A percentile compares a stretch with the other conserved stretches of the same genome.
Evolutionary conservation across 108 stramenopile genomes (phyloP).

Genomic region (Hondaea fermentalgiana): DNA sequence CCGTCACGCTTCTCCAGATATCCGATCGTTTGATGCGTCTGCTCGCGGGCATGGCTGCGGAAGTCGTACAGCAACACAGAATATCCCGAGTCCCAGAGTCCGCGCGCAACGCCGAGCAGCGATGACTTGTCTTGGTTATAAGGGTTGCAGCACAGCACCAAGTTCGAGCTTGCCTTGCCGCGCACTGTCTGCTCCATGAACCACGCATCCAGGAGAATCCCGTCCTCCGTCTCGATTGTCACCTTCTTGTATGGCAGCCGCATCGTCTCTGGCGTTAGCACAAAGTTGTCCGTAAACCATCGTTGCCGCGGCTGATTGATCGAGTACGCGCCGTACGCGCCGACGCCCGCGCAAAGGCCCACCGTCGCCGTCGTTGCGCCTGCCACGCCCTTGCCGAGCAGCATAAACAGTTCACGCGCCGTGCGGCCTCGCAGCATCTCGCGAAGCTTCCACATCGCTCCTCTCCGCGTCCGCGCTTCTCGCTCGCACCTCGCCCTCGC

Average conservation of each 20-base stretch:
- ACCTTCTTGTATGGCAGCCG: conserved; percentile 3
- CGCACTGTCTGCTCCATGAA: conserved; percentile 16
- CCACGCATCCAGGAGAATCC: neutral
- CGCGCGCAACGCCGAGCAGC: neutral
- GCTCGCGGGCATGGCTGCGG: neutral
- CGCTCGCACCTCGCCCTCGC: too few species aligned
- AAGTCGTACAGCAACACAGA: neutral
- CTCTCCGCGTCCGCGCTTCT: too few species aligned
- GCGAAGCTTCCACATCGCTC: neutral
- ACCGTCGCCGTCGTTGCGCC: neutral
- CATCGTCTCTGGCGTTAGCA: conserved; percentile 10
- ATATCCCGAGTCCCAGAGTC: neutral
- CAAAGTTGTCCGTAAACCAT: conserved; percentile 11
- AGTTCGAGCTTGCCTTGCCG: neutral
- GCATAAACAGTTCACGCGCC: neutral
- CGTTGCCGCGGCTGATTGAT: conserved; percentile 11
- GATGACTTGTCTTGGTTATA: conserved; percentile 10
- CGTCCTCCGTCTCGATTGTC: neutral
- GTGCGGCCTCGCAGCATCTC: neutral
- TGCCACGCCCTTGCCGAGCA: conserved; percentile 16
- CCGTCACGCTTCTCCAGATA: conserved; percentile 2
- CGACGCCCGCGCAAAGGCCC: neutral
- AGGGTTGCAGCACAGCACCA: conserved; percentile 20
- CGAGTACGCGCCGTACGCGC: neutral
- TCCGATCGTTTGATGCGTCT: neutral